These are phyloP conservation scores for Irpex lacteus DNA, from an alignment of 1,284 basidiomycete species.

Conservation along the genomic window DNA sequence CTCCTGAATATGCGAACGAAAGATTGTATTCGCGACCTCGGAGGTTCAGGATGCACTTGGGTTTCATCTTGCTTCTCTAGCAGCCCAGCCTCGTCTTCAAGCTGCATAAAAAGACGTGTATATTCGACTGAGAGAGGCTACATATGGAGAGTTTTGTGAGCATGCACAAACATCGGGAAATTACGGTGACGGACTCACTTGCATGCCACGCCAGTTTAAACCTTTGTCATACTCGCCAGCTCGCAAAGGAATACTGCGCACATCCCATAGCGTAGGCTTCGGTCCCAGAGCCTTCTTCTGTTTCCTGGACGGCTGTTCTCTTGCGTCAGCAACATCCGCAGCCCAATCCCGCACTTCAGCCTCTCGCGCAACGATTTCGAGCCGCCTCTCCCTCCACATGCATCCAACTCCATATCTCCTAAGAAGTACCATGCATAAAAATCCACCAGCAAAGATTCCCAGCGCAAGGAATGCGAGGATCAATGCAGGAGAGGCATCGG, in stretches of 20 bases:
- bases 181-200: constrained; percentile 17
- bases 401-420: constrained; percentile 16
- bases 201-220: constrained; percentile 14
- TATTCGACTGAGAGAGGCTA: neutral
- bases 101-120: neutral
- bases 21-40: neutral
- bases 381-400: constrained; percentile 8
- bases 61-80: neutral
- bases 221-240: neutral
- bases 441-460: constrained; percentile 25
- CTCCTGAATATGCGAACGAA: neutral
- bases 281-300: constrained; percentile 13
- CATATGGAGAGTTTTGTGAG: neutral
- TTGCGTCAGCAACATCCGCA: constrained; percentile 1
- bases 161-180: neutral
- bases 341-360: constrained; percentile 1
- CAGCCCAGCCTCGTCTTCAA: neutral
- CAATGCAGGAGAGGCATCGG: constrained; percentile 24
- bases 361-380: constrained; percentile 5
- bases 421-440: constrained; percentile 25
- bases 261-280: constrained; percentile 24
- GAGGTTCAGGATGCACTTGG: neutral
- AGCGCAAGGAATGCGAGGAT: constrained; percentile 29
- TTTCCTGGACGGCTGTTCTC: constrained; percentile 1
- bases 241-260: constrained; percentile 1